Evolutionary conservation across 2,329 filamentous ascomycete species (phyloP), one percentile per base, ranked within the genome.

Genomic region (Colletotrichum tamarilloi): DNA sequence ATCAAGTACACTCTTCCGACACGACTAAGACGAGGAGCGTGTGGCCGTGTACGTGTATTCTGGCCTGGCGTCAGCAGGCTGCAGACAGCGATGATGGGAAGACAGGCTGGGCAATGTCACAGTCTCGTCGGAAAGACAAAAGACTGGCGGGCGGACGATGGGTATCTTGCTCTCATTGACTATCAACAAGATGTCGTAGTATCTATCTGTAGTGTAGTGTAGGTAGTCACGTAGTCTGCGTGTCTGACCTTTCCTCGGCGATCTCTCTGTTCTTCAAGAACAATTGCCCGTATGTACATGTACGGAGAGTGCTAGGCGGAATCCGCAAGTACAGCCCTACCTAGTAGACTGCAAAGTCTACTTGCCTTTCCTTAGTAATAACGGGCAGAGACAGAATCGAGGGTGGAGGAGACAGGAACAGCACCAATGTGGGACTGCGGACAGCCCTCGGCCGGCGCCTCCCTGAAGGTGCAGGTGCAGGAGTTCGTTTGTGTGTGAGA

Each of bases 401-500:
- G 38, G 14, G 32, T 35, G 32, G 38, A 42, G 38, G 38, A 42
- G 16, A 42, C 19, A 49, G 42, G 19, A 22, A 19, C 19, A 22
- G 42, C 42, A 49, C 42, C 16, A 56, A 16, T 28, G 53, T 26
- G 5, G 26, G 53, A 46, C 46, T 22, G 28, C 30, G 46, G 52
- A 56, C 6, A 53, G 62, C 22, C 62, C 46, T 35, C 57, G 57
- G 35, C 46, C 28, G 28, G 6, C 28, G 24, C 62, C 62, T 56
- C 62, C 24, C 32, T 53, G 38, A 4, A 55, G 62, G 42, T 66
- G 65, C 64, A 35, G 65, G 55, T 66, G 63, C 67, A 66, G 67
- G 62, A 24, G 55, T 67, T 70, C 55, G 68, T 67, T 70, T 19
- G 60, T 67, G 67, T 60, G 62, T 59, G 46, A 67, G 68, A 60